Base-by-base conservation (phyloP, 2,329 filamentous ascomycete genomes). In the Trichoderma oligosporum region DNA sequence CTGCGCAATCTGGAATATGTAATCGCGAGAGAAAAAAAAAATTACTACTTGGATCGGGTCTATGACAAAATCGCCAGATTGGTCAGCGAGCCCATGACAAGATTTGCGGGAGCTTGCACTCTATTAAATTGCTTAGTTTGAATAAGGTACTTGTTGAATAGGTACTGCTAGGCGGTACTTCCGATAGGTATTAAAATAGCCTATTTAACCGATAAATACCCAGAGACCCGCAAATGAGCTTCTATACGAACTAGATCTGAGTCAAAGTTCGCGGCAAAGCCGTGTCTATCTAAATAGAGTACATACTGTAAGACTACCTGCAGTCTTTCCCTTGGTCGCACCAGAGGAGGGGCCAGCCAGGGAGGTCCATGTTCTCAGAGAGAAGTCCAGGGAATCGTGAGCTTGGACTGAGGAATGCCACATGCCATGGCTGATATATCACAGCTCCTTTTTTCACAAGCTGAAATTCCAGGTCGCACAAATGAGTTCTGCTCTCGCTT, bases 41-140 rank as follows among this genome's bases (percentile, higher is more conserved):
- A n/a, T n/a, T n/a, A n/a, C n/a, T n/a, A n/a, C 22, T 35, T n/a
- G 24, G 41, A 57, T 44, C n/a, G 35, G 27, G 12, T 55, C 24
- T 39, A 49, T 36, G 48, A 54, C 39, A 57, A 49, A 57, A 48
- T 51, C 45, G 31, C 54, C 47, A 53, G 58, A 60, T 60, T 60
- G 58, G 58, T 60, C 58, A 60, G 58, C 58, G 42, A 47, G 41
- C 33, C n/a, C 7, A 48, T 52, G 31, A 27, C 36, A 36, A 56
- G 42, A 14, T 49, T 24, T 24, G 55, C 31, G 25, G 18, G 27
- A 7, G 29, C n/a, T 27, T 35, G 36, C 18, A 36, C 38, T 12
- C 12, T 3, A 38, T 5, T 14, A 18, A 38, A 38, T n/a, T n/a
- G n/a, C n/a, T n/a, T n/a, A n/a, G n/a, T n/a, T n/a, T n/a, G n/a